phyloP scores from a whole-genome alignment of 768 basidiomycete species.

The Trametes punicea region DNA sequence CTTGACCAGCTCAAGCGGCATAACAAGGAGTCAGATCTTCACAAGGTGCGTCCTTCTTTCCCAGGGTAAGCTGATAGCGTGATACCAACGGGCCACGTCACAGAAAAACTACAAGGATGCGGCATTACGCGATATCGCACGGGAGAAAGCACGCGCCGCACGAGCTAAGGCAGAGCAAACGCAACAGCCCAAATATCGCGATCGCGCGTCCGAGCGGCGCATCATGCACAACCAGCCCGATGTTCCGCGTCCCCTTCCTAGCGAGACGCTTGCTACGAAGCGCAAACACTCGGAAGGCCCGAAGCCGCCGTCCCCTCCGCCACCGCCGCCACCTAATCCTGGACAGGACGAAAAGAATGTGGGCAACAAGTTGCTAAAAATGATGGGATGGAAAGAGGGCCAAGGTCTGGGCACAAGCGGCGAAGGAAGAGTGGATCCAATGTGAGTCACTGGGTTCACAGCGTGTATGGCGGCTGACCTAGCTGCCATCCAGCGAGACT shows the following conservation, averaged over 20 bases:
- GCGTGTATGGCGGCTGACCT: not conserved
- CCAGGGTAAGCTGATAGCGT: no score
- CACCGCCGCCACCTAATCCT: conserved; percentile 62
- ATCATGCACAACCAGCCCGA: conserved; percentile 92
- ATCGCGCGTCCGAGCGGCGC: conserved; percentile 90
- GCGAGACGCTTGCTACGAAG: conserved; percentile 32
- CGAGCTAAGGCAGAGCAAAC: conserved; percentile 34
- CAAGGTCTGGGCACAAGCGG: conserved; percentile 79
- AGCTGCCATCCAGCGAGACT: conserved; percentile 51
- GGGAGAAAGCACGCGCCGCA: conserved; percentile 54
- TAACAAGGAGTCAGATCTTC: conserved; percentile 90
- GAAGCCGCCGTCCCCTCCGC: conserved; percentile 55
- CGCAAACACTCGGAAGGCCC: conserved; percentile 60
- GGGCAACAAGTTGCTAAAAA: conserved; percentile 89
- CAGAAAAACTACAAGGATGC: conserved; percentile 86
- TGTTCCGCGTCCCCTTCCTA: conserved; percentile 50
- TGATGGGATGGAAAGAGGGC: conserved; percentile 98
- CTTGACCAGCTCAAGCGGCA: conserved; percentile 85
- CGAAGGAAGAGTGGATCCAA: conserved; percentile 84
- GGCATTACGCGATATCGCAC: conserved; percentile 68
- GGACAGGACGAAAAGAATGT: conserved; percentile 82
- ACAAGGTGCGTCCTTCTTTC: conserved; percentile 68
- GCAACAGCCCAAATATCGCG: conserved; percentile 80
- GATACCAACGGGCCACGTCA: no score
- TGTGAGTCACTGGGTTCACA: conserved; percentile 45